A percentile compares a stretch with the other conserved stretches of the same genome.
Evolutionary conservation across 2,329 filamentous ascomycete species (phyloP).

Genomic region (Beauveria medogensis): DNA sequence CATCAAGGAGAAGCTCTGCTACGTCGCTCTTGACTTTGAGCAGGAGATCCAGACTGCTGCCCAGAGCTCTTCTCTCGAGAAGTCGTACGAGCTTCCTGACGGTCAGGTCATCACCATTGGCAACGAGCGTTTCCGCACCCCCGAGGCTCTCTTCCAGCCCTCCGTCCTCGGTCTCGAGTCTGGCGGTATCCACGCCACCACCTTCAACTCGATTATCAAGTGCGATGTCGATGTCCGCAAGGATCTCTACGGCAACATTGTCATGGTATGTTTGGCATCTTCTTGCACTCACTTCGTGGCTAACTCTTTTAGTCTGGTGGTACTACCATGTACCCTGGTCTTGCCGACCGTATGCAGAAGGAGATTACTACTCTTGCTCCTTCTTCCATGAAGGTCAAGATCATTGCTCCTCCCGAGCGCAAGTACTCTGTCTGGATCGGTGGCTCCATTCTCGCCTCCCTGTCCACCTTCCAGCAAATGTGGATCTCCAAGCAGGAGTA

Average conservation of each 20-base stretch:
- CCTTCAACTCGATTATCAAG: slow-evolving; percentile 99
- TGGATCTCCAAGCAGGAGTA: slow-evolving; percentile 99
- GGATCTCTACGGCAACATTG: slow-evolving; percentile 99
- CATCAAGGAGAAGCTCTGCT: slow-evolving; percentile 99
- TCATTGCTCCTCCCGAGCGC: slow-evolving; percentile 98
- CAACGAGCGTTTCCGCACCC: slow-evolving; percentile 99
- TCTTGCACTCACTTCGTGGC: slow-evolving; percentile 8
- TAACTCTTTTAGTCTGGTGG: slow-evolving; percentile 75
- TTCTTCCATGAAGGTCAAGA: slow-evolving; percentile 99
- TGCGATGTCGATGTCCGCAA: slow-evolving; percentile 99
- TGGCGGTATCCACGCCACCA: slow-evolving; percentile 98
- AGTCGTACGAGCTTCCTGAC: slow-evolving; percentile 99
- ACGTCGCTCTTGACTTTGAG: slow-evolving; percentile 99
- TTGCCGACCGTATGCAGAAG: slow-evolving; percentile 99
- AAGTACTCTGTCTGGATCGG: slow-evolving; percentile 99
- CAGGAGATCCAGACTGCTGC: slow-evolving; percentile 99
- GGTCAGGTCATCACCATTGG: slow-evolving; percentile 99
- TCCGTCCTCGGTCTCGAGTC: slow-evolving; percentile 96
- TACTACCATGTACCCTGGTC: slow-evolving; percentile 99
- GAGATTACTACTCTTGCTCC: slow-evolving; percentile 99
- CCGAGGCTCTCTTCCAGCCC: slow-evolving; percentile 99
- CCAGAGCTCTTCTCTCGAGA: slow-evolving; percentile 98
- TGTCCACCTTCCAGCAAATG: slow-evolving; percentile 99
- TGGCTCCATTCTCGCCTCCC: slow-evolving; percentile 98
- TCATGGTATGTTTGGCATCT: slow-evolving; percentile 70